Base-by-base conservation (phyloP, 768 basidiomycete species). In the Phaffia australis region DNA sequence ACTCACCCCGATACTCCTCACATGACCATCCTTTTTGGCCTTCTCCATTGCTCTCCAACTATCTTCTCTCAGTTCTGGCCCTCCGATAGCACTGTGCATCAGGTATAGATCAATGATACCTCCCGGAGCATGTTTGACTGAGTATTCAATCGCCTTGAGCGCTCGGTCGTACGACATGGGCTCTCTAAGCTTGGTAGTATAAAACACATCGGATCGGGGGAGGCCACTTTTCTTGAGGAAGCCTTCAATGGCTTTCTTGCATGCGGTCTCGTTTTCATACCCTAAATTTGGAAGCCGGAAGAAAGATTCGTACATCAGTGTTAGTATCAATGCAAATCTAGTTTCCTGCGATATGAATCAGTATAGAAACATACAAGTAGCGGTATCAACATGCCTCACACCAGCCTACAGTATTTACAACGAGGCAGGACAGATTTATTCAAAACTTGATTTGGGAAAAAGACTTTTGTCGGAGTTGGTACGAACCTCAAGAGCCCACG, bases 1-100 rank as follows among this genome's bases (percentile, higher is more conserved):
- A 30, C 83, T 84, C 47, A 88, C 83, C 6, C 87, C 85, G 51
- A 86, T 82, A 69, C 81, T 83, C 70, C 78, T 81, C 21, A 86
- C 73, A 52, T 80, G 74, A 0, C 86, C 85, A 63, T 80, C 79
- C 69, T 83, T 81, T 73, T 85, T 81, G 11, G 83, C 84, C 66
- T 85, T 83, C 68, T 83, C 81, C 51, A 83, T 80, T 0, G 84
- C 87, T 61, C 79, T 75, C 87, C 87, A 87, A 70, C 83, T 82
- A 30, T 85, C 83, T 42, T 78, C 78, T 23, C 86, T 78, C 30
- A 80, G 80, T 56, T 80, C 68, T 0, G 80, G 77, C 7, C 85
- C 85, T 23, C 85, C 85, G 56, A 84, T 78, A 7, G 87, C 85
- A 19, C 82, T 82, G 54, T 67, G 66, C 60, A 62, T 62, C 64